Evolutionary conservation across 169 alveolate species (phyloP), one percentile per base, ranked within the genome.

Genomic region (Plasmodium chabaudi): DNA sequence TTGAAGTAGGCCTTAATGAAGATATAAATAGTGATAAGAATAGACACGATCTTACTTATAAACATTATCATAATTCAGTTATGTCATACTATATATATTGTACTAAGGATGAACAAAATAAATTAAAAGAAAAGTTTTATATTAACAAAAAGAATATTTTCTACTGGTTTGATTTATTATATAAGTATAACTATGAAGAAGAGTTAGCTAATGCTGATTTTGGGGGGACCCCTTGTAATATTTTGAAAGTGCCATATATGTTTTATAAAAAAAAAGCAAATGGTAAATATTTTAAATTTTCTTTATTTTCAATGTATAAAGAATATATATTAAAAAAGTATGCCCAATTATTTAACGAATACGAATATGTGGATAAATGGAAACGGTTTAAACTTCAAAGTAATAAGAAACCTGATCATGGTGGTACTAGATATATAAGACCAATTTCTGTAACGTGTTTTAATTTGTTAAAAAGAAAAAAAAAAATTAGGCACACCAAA

Each of bases 161-260:
- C 51, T 57, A 65, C 13, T 79, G 89, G 89, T 65, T 65, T 53
- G 49, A 46, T 27, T 12, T 79, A 39, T 44, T 79, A 5, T 79
- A 79, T 25, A 65, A 55, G 9, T 25, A 47, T 13, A 57, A 79
- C 15, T 79, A 49, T 46, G 53, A 49, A 21, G 60, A 65, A 15
- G 82, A 79, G 21, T 46, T 79, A 27, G 27, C 15, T 15, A 53
- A 55, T 23, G 6, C 17, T 9, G 49, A 55, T 53, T 44, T 46
- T 21, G 25, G 53, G 51, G 21, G n/a, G n/a, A 79, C 10, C n/a
- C 51, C 89, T 17, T 23, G 82, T n/a, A 79, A 57, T 57, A 53
- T 79, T n/a, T 65, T 79, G 47, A 79, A 19, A 55, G 19, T 67
- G 13, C 89, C 89, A 53, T 79, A 65, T 70, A 9, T 79, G 21